Base-by-base conservation (phyloP, 1,139 yeast genomes). In the Yamadazyma mexicana region DNA sequence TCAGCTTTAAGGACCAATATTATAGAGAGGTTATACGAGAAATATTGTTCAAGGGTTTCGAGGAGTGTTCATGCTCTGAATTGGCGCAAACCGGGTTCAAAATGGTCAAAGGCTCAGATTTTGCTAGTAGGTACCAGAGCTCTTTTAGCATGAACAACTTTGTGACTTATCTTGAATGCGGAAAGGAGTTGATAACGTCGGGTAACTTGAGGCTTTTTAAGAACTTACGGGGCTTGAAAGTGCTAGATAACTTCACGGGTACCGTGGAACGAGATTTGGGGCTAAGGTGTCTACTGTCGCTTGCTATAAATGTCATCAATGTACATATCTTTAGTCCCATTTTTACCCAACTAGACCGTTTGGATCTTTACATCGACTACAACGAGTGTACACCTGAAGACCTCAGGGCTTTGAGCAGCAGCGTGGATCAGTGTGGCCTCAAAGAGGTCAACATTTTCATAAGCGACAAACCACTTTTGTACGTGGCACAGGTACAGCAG, bases 311-410 rank as follows among this genome's bases (percentile, higher is more conserved):
- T 42, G 48, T 54, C 0, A 18, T 47, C 39, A 35, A 56, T 62
- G 2, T 50, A 53, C 8, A 31, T 24, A 44, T 27, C 16, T 25
- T 20, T 22, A 23, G 24, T 31, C 44, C 31, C 5, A 15, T 43
- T 4, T 17, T 57, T 7, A 26, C 39, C 2, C 33, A 34, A 2
- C 34, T 64, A 8, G 37, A 38, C 3, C 46, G 66, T 25, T 46
- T 64, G 18, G 68, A 64, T 42, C 29, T 64, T 16, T 49, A 58
- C 23, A 42, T 58, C 14, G 65, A 63, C 34, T 55, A 56, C 31
- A 49, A 53, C 25, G 60, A 55, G 12, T 34, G 58, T 20, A 23
- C 29, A 4, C 23, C 22, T 18, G 17, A 25, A 12, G 31, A 34
- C 25, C 17, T 29, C 11, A 18, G 5, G 16, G 3, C 24, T 9